A percentile compares a stretch with the other conserved stretches of the same genome.
Conservation (phyloP, 768 basidiomycete genomes). For the Coprinopsis strossmayeri region DNA sequence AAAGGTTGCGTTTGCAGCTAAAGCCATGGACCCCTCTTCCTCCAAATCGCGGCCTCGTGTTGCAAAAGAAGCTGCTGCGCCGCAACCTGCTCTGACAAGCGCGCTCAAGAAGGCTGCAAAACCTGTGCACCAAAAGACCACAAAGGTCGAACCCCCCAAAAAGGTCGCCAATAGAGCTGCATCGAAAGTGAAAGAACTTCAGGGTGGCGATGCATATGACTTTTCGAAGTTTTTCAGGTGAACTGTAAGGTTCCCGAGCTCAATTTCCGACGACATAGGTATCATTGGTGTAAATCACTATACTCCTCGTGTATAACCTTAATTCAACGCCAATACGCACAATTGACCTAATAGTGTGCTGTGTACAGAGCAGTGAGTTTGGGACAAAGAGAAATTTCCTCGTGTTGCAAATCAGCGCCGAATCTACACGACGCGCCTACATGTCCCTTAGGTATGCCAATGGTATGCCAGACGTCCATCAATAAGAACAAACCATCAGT, state of each 20-base stretch:
- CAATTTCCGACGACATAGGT: too few species aligned
- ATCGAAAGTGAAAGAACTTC: conserved; percentile 21
- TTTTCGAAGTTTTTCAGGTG: conserved; percentile 51
- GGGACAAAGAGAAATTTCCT: too few species aligned
- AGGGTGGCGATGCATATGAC: conserved; percentile 39
- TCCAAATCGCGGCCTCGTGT: background rate
- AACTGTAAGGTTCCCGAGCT: background rate
- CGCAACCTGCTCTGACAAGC: background rate
- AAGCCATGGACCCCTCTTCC: conserved; percentile 13
- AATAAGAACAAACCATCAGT: too few species aligned
- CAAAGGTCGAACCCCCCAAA: conserved; percentile 14
- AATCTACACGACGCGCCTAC: too few species aligned
- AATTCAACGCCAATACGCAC: too few species aligned
- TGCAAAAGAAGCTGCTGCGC: background rate
- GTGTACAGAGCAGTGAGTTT: too few species aligned
- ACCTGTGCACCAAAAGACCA: conserved; percentile 12
- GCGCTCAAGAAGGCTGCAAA: background rate
- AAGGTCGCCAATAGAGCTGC: conserved; percentile 32
- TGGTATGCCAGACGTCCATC: too few species aligned
- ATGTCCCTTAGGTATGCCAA: too few species aligned
- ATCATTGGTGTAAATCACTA: background rate
- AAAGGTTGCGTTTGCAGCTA: conserved; percentile 47
- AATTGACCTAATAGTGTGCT: too few species aligned
- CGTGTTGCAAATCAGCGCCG: too few species aligned
- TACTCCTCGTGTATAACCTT: too few species aligned